Evolutionary conservation across 208 protist genomes (phyloP).

Genomic region (Leishmania major): DNA sequence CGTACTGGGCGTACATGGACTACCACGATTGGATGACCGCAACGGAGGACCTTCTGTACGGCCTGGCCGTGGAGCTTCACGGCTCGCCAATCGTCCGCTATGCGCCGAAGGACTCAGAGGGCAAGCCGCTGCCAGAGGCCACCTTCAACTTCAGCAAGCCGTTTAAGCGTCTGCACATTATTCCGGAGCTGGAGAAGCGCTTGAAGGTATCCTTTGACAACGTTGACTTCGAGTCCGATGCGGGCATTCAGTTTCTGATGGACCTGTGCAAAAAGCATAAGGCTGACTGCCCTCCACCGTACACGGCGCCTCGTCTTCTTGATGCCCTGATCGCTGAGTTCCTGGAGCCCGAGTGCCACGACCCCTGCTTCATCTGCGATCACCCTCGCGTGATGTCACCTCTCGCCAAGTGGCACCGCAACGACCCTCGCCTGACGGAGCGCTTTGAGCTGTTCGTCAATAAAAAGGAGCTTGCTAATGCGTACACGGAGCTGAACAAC

Average conservation of each 20-base stretch:
- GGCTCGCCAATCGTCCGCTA: conserved; percentile 95
- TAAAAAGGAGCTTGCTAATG: conserved; percentile 98
- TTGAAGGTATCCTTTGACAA: conserved; percentile 85
- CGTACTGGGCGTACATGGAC: conserved; percentile 99
- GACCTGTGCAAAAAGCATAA: conserved; percentile 92
- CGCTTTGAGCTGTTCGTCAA: conserved; percentile 99
- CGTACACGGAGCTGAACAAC: conserved; percentile 99
- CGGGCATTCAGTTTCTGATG: conserved; percentile 85
- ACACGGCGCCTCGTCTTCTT: conserved; percentile 96
- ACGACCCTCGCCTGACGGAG: conserved; percentile 95
- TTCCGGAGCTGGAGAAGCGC: conserved; percentile 95
- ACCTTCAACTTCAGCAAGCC: conserved; percentile 99
- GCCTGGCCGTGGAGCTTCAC: conserved; percentile 95
- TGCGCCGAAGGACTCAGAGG: conserved; percentile 91
- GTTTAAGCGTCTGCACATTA: conserved; percentile 97
- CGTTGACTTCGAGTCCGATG: conserved; percentile 77
- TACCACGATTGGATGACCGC: conserved; percentile 99
- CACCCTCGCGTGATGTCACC: conserved; percentile 99
- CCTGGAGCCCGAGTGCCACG: conserved; percentile 96
- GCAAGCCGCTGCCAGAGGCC: conserved; percentile 69
- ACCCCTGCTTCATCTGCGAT: conserved; percentile 99
- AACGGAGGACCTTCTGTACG: conserved; percentile 97
- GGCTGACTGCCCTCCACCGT: conserved; percentile 93
- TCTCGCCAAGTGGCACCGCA: conserved; percentile 99
- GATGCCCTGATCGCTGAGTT: conserved; percentile 98